Conservation (phyloP, 805 yeast genomes). For the Ogataea neopini region DNA sequence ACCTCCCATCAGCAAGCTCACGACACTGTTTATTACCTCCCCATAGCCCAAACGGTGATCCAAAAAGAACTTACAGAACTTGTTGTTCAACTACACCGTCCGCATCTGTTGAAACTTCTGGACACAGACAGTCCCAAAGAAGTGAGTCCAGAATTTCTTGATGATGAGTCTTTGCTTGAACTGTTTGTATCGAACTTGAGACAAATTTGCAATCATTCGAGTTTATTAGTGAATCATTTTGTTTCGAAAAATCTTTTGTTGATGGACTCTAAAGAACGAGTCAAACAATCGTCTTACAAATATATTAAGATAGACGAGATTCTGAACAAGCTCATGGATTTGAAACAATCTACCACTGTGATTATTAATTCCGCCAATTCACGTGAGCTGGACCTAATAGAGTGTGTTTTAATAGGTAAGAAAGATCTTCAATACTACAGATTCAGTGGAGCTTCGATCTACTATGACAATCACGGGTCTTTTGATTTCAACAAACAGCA, state of each 20-base stretch:
- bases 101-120: constrained; percentile 21
- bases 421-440: constrained; percentile 58
- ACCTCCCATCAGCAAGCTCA: constrained; percentile 9
- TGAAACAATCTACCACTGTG: constrained; percentile 29
- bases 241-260: constrained; percentile 68
- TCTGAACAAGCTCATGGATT: constrained; percentile 38
- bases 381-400: constrained; percentile 76
- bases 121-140: constrained; percentile 1
- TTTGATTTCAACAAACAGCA: constrained; percentile 30
- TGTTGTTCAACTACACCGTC: constrained; percentile 43
- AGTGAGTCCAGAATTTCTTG: constrained; percentile 16
- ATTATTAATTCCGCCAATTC: constrained; percentile 58
- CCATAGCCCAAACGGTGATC: constrained; percentile 44
- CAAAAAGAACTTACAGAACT: constrained; percentile 47
- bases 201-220: constrained; percentile 64
- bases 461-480: constrained; percentile 36
- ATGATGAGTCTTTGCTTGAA: constrained; percentile 38
- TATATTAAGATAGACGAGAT: constrained; percentile 54
- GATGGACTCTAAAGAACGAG: constrained; percentile 61
- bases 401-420: constrained; percentile 76
- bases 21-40: constrained; percentile 36
- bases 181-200: constrained; percentile 47
- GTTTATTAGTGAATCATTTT: constrained; percentile 72
- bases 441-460: constrained; percentile 62
- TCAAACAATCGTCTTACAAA: constrained; percentile 59